Evolutionary conservation across 805 yeast species (phyloP).

Genomic region (Cyberlindnera galapagoensis): DNA sequence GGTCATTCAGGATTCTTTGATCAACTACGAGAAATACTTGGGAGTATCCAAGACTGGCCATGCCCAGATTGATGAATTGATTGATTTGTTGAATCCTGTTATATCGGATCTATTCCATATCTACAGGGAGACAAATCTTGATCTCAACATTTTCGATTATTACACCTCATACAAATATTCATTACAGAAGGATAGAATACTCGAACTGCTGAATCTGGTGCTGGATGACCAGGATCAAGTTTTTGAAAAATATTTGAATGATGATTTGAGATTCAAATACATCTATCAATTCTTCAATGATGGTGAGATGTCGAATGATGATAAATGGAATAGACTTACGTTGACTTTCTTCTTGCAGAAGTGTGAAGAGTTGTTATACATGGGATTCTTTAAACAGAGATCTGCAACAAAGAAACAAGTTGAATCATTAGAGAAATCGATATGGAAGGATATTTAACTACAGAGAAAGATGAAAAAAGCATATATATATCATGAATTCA

Average conservation of each 20-base stretch:
- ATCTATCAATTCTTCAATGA: constrained; percentile 24
- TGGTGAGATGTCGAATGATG: constrained; percentile 25
- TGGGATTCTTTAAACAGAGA: constrained; percentile 57
- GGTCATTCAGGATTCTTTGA: constrained; percentile 32
- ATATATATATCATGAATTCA: neutral
- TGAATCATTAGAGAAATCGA: constrained; percentile 60
- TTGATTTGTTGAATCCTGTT: constrained; percentile 42
- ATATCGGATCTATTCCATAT: constrained; percentile 54
- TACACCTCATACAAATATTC: constrained; percentile 54
- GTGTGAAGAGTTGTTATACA: constrained; percentile 58
- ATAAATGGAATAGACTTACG: constrained; percentile 55
- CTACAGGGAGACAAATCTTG: constrained; percentile 72
- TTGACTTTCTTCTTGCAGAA: constrained; percentile 73
- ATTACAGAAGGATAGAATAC: constrained; percentile 28
- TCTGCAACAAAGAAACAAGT: constrained; percentile 40
- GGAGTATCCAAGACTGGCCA: constrained; percentile 13
- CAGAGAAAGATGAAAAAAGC: neutral
- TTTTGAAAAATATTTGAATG: constrained; percentile 17
- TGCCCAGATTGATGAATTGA: constrained; percentile 22
- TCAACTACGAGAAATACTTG: constrained; percentile 31
- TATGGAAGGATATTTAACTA: constrained; percentile 59
- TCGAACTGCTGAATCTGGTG: constrained; percentile 20
- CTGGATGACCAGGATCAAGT: constrained; percentile 15
- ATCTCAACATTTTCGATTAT: constrained; percentile 62
- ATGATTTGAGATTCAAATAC: constrained; percentile 23